Evolutionary conservation across 331 rosid species (phyloP).

Genomic region (Cydonia oblonga): DNA sequence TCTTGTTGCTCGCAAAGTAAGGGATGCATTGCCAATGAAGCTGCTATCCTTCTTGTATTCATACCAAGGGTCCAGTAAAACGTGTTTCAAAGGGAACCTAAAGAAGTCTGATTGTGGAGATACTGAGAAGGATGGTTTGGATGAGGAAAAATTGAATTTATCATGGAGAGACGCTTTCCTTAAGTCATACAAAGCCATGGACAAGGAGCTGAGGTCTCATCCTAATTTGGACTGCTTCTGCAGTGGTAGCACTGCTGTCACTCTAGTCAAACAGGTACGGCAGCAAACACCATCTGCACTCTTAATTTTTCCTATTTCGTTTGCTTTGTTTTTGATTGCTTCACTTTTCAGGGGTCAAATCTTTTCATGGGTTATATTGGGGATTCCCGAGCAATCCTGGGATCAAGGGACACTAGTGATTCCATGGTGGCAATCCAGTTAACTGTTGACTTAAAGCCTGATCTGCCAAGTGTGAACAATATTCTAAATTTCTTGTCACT

Average conservation of each 20-base stretch:
- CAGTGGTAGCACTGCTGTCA: conserved; percentile 85
- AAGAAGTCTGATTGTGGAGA: conserved; percentile 43
- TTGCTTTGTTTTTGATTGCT: conserved; percentile 14
- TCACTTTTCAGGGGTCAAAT: conserved; percentile 57
- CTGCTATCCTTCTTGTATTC: conserved; percentile 59
- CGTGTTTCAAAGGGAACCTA: conserved; percentile 34
- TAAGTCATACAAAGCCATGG: conserved; percentile 84
- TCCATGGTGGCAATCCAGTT: conserved; percentile 74
- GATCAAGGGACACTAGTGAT: conserved; percentile 60
- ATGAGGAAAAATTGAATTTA: conserved; percentile 47
- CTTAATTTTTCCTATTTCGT: not conserved
- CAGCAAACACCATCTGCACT: not conserved
- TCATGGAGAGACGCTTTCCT: conserved; percentile 79
- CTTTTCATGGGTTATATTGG: conserved; percentile 84
- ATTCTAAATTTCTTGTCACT: not conserved
- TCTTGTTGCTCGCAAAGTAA: conserved; percentile 83
- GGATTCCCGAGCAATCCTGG: conserved; percentile 91
- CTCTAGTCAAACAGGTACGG: conserved; percentile 76
- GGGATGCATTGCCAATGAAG: conserved; percentile 69
- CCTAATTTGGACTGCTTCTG: conserved; percentile 90
- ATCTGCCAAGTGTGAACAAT: conserved; percentile 64
- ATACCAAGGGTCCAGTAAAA: conserved; percentile 35
- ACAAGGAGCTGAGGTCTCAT: conserved; percentile 83
- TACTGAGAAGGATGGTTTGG: conserved; percentile 39
- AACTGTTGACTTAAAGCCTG: conserved; percentile 90